Percentiles rank a stretch among this genome's conserved stretches.
phyloP scores from a whole-genome alignment of 495 filamentous ascomycete genomes.

The Coniosporium apollinis region DNA sequence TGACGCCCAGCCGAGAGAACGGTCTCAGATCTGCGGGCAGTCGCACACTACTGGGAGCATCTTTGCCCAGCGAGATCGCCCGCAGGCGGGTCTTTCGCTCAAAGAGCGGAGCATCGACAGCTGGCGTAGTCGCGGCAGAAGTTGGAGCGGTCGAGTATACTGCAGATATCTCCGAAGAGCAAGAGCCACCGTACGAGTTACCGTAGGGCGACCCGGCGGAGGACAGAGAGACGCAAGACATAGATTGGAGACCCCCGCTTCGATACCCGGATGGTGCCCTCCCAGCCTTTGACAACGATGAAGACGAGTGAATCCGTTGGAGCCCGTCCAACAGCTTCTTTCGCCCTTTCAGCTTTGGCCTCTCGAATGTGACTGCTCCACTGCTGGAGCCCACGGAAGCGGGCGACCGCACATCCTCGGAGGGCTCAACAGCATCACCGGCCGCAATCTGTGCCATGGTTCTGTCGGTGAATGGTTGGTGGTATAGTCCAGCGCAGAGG shows the following conservation, averaged over 20 bases:
- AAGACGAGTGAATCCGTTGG: conserved; percentile 77
- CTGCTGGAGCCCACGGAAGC: no score
- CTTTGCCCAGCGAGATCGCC: conserved; percentile 27
- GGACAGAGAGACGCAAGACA: conserved; percentile 75
- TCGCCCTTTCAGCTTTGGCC: conserved; percentile 52
- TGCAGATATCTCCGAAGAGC: conserved; percentile 42
- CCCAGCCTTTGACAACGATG: conserved; percentile 48
- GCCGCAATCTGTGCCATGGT: no score
- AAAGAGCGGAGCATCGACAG: conserved; percentile 22
- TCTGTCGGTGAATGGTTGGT: no score
- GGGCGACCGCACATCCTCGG: no score
- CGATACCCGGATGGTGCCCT: conserved; percentile 41
- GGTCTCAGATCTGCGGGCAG: conserved; percentile 50
- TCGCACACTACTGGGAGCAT: conserved; percentile 33
- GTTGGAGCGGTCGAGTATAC: conserved; percentile 50
- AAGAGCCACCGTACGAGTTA: conserved; percentile 34
- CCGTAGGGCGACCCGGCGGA: conserved; percentile 38
- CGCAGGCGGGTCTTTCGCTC: conserved; percentile 34
- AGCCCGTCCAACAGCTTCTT: conserved; percentile 61
- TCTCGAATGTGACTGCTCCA: no score
- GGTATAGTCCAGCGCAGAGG: no score
- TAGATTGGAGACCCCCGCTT: conserved; percentile 51
- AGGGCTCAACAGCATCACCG: no score
- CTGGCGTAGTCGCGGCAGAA: conserved; percentile 35
- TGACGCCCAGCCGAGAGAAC: conserved; percentile 24